These are phyloP conservation scores for Salix exigua DNA, from an alignment of 345 rosid genomes.

Conservation along the genomic window DNA sequence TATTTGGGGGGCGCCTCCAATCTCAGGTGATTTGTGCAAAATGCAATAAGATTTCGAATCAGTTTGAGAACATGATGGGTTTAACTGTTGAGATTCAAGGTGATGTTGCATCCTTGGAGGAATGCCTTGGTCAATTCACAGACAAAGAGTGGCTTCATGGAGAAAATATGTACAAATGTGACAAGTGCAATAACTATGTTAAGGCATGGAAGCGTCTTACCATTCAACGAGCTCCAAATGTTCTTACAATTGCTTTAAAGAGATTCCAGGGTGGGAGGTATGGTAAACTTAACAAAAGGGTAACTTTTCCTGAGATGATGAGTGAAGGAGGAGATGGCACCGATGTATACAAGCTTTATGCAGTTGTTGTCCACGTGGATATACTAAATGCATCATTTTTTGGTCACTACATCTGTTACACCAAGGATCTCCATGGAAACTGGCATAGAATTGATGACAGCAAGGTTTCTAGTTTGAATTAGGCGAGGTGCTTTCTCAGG, in stretches of 20 bases:
- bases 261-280: constrained; percentile 93
- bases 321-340: constrained; percentile 67
- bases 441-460: constrained; percentile 90
- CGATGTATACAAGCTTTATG: constrained; percentile 75
- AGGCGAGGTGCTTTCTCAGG: constrained; percentile 87
- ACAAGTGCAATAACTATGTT: constrained; percentile 86
- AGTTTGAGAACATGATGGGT: constrained; percentile 97
- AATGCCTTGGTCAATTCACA: constrained; percentile 89
- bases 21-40: constrained; percentile 85
- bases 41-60: constrained; percentile 70
- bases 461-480: constrained; percentile 63
- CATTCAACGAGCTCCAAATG: constrained; percentile 63
- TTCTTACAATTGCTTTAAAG: constrained; percentile 93
- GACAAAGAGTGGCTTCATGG: constrained; percentile 85
- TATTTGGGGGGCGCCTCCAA: constrained; percentile 89
- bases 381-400: constrained; percentile 96
- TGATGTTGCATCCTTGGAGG: constrained; percentile 82
- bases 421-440: constrained; percentile 72
- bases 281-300: constrained; percentile 94
- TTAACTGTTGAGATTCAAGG: constrained; percentile 93
- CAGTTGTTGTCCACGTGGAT: constrained; percentile 94
- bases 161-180: constrained; percentile 96
- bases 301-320: constrained; percentile 79
- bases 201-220: constrained; percentile 94
- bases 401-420: constrained; percentile 92